Base-by-base conservation (phyloP, 768 basidiomycete genomes). In the Dacryopinax spathularia region DNA sequence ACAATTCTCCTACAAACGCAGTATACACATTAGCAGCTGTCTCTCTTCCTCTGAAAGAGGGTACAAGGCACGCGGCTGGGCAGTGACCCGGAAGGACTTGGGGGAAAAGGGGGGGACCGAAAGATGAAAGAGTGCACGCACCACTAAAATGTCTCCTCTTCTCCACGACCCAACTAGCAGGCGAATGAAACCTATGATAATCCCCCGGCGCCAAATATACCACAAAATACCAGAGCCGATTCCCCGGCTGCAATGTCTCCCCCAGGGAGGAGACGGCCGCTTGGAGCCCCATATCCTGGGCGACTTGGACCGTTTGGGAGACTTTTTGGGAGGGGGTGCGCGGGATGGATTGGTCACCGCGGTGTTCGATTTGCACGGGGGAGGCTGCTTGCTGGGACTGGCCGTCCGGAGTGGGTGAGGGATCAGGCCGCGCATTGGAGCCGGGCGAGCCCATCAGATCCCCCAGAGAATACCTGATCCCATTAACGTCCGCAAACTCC, bases 161-260 rank as follows among this genome's bases (percentile, higher is more conserved):
- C 78, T 99, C 94, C 18, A 97, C 95, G 4, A 99, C 93, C 96
- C 96, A 98, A 6, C 89, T 85, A 0, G 92, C 86, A 1, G 96
- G 95, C 60, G 85, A 88, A 74, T 99, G 96, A 82, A 96, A 99
- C 16, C 95, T 84, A 71, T 99, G 95, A 74, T 98, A 98, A 72
- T 99, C 96, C 1, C 96, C 95, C 0, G 96, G 96, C 0, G 95
- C 96, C 63, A 99, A 88, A 76, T 98, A 99, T 65, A 99, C 88
- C 68, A 99, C 96, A 25, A 88, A 77, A 74, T 97, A 99, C 76
- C 84, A 96, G 25, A 98, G 83, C 18, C 84, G 80, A 71, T 97
- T 87, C 15, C 90, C 91, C 1, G 86, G 82, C 66, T 83, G 82
- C 43, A 86, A 48, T 59, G 10, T 63, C 60, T 62, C 22, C 10